Conservation (phyloP, 1,139 yeast genomes). For the Waltiozyma sp. region DNA sequence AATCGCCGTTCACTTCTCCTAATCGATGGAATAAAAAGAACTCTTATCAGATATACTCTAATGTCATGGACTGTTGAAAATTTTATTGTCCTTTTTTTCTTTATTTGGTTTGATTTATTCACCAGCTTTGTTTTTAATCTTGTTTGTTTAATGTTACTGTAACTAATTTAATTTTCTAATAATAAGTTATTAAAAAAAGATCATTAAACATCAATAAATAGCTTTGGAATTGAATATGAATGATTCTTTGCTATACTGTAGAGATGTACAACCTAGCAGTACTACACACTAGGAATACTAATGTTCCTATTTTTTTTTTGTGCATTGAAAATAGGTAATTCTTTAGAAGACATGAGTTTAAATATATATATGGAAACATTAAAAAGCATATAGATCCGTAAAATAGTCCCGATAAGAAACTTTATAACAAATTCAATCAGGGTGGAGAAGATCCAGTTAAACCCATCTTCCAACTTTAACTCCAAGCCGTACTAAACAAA, state of each 20-base stretch:
- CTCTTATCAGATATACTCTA: background rate
- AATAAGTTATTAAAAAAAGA: no score
- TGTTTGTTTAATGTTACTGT: background rate
- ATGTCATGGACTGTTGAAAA: background rate
- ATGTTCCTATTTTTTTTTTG: no score
- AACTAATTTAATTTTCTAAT: background rate
- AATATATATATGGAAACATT: background rate
- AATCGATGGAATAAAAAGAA: background rate
- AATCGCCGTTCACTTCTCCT: conserved; percentile 13
- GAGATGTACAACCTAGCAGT: no score
- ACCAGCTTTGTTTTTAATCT: background rate
- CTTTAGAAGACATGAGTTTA: background rate
- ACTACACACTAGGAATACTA: background rate
- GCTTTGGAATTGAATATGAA: no score
- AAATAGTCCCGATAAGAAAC: conserved; percentile 16
- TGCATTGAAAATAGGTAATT: background rate
- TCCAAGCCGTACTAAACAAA: background rate
- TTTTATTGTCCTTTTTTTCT: background rate
- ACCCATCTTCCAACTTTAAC: background rate
- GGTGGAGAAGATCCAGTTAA: conserved; percentile 18
- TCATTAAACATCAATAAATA: no score
- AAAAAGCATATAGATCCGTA: conserved; percentile 18
- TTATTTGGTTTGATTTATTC: background rate
- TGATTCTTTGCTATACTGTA: no score
- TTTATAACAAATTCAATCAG: conserved; percentile 13